phyloP scores from a whole-genome alignment of 306 rosid genomes.

The Purshia tridentata region DNA sequence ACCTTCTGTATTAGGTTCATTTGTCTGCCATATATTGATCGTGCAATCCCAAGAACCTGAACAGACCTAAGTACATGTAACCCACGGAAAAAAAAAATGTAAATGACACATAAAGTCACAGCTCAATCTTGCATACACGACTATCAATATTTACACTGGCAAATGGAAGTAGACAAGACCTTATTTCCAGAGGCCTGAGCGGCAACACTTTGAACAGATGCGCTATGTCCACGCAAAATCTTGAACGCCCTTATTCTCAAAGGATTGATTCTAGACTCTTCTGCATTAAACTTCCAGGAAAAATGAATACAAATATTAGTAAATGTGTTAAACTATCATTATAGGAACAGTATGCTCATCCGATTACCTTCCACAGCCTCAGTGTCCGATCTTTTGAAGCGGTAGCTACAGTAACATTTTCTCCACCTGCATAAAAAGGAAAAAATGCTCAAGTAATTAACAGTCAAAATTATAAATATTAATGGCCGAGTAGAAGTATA shows the following conservation, averaged over 20 bases:
- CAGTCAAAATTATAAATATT: neutral
- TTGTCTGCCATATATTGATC: conserved; percentile 75
- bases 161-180: conserved; percentile 39
- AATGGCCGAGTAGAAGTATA: neutral
- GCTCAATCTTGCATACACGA: conserved; percentile 6
- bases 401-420: conserved; percentile 56
- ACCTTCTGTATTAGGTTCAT: conserved; percentile 51
- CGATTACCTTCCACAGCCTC: conserved; percentile 88
- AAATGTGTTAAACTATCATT: conserved; percentile 16
- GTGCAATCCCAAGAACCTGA: conserved; percentile 96
- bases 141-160: conserved; percentile 6
- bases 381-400: conserved; percentile 85
- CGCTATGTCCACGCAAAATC: conserved; percentile 73
- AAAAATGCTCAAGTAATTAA: neutral
- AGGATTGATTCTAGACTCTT: conserved; percentile 46
- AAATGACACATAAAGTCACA: conserved; percentile 19
- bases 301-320: conserved; percentile 21
- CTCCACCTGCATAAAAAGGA: conserved; percentile 38
- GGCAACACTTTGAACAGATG: conserved; percentile 78
- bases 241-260: conserved; percentile 63
- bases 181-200: conserved; percentile 64
- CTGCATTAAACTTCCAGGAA: conserved; percentile 50
- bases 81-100: neutral
- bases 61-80: conserved; percentile 58
- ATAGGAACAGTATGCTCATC: conserved; percentile 21